These are phyloP conservation scores for Firmiana major DNA, from an alignment of 345 rosid species.

Conservation along the genomic window DNA sequence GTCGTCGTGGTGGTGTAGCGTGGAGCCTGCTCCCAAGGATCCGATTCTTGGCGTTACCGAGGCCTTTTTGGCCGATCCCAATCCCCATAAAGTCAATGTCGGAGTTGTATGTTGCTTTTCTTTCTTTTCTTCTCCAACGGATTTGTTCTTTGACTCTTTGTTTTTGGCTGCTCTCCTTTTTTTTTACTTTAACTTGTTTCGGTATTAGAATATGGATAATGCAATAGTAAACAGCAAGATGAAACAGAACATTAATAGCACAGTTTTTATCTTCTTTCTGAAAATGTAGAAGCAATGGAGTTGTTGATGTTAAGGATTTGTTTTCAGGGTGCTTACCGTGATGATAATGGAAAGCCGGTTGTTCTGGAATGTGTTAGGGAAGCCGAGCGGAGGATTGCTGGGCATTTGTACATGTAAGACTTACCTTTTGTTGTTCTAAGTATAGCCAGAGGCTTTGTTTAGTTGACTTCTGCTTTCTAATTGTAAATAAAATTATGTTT, in stretches of 20 bases:
- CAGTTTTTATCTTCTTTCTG: no score
- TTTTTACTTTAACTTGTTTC: no score
- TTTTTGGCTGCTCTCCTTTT: not conserved
- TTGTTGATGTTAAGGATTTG: not conserved
- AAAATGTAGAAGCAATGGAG: not conserved
- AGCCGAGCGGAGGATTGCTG: slow-evolving; percentile 84
- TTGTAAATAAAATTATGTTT: no score
- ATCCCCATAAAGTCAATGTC: slow-evolving; percentile 82
- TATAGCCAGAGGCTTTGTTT: not conserved
- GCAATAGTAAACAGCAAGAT: not conserved
- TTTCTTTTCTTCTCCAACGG: not conserved
- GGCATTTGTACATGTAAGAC: slow-evolving; percentile 66
- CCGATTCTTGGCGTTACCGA: slow-evolving; percentile 98
- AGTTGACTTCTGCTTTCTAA: no score
- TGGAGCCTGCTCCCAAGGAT: slow-evolving; percentile 88
- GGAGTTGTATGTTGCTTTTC: slow-evolving; percentile 69
- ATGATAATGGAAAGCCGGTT: slow-evolving; percentile 91
- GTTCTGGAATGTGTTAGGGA: slow-evolving; percentile 88
- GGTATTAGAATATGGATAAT: no score
- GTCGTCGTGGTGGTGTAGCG: slow-evolving; percentile 88
- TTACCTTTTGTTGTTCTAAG: not conserved
- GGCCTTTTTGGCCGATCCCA: slow-evolving; percentile 86
- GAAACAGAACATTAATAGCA: not conserved
- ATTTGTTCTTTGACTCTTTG: not conserved
- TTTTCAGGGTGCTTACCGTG: slow-evolving; percentile 87